phyloP scores from a whole-genome alignment of 331 rosid species.

The Cydonia oblonga region DNA sequence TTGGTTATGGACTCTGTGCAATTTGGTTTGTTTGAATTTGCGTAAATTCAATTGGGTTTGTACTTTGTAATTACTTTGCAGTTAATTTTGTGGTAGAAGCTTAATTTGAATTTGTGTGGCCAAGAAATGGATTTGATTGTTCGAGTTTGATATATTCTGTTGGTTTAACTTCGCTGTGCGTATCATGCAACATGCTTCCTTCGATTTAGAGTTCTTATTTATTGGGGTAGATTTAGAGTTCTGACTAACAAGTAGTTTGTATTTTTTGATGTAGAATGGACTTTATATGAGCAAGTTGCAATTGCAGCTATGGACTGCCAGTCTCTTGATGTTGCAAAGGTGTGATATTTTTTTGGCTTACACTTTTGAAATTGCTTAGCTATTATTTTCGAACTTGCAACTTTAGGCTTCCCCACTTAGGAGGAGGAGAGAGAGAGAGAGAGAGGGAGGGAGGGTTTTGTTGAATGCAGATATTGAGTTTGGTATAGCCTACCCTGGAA shows the following conservation, averaged over 20 bases:
- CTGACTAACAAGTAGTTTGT: constrained; percentile 7
- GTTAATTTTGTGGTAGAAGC: neutral
- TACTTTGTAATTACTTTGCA: neutral
- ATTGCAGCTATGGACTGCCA: constrained; percentile 96
- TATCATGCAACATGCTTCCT: neutral
- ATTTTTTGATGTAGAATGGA: constrained; percentile 61
- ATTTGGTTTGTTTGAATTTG: neutral
- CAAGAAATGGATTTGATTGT: neutral
- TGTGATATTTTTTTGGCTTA: constrained; percentile 6
- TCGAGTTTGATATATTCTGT: neutral
- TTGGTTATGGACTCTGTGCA: neutral
- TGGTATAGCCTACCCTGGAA: neutral
- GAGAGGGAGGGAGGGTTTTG: too few relatives aligned
- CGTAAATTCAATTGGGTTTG: neutral
- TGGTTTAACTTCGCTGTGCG: neutral
- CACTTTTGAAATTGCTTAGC: neutral
- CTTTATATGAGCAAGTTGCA: constrained; percentile 89
- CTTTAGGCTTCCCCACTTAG: neutral
- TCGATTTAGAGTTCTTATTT: neutral
- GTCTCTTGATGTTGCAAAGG: constrained; percentile 76
- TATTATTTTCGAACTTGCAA: neutral
- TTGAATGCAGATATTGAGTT: neutral
- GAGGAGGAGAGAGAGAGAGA: neutral
- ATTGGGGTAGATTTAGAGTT: neutral
- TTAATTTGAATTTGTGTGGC: neutral